Percentiles rank a stretch among this genome's conserved stretches.
phyloP scores from a whole-genome alignment of 148 eudicot genomes.

The Gaultheria prostrata region DNA sequence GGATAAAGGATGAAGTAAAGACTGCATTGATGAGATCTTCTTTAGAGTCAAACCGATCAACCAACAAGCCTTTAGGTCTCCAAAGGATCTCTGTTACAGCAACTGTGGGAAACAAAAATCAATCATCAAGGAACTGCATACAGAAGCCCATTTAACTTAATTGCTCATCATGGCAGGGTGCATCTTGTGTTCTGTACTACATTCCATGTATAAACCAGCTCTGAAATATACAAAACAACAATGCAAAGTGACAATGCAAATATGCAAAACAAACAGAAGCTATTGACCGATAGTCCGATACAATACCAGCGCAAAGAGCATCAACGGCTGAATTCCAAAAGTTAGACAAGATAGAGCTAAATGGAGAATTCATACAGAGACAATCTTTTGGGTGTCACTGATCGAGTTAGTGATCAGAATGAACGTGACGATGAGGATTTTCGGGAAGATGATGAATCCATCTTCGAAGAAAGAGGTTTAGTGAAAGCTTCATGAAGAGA shows the following conservation, averaged over 20 bases:
- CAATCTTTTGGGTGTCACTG: too few species aligned
- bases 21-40: slow-evolving; percentile 96
- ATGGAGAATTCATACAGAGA: too few species aligned
- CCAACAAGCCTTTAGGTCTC: slow-evolving; percentile 91
- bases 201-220: slow-evolving; percentile 13
- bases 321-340: too few species aligned
- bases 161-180: background rate
- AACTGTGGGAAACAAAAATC: slow-evolving; percentile 44
- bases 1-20: slow-evolving; percentile 92
- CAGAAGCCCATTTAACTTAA: background rate
- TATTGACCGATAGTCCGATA: too few species aligned
- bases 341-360: too few species aligned
- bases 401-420: too few species aligned
- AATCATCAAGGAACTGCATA: slow-evolving; percentile 11
- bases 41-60: slow-evolving; percentile 95
- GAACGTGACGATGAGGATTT: too few species aligned
- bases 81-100: slow-evolving; percentile 93
- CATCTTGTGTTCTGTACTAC: background rate
- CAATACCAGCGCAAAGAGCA: too few species aligned
- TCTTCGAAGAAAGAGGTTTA: too few species aligned
- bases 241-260: background rate
- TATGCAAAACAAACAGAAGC: background rate
- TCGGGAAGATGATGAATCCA: too few species aligned
- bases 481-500: background rate
- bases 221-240: background rate